phyloP scores from a whole-genome alignment of 768 basidiomycete genomes.

The Xerocomellus chrysenteron region DNA sequence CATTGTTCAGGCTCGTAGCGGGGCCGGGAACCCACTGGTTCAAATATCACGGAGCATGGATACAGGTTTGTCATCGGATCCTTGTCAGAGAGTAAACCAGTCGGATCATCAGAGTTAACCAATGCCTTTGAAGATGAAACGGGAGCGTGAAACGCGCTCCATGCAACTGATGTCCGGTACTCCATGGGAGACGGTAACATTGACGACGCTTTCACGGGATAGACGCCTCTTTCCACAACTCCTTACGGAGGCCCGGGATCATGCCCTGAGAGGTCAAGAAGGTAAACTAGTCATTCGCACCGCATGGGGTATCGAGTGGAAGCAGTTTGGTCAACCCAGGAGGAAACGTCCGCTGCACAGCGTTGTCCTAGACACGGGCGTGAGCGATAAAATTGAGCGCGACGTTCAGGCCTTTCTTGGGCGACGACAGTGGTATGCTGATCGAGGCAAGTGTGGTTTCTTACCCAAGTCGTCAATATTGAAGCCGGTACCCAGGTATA shows the following conservation, averaged over 20 bases:
- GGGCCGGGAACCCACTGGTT: conserved; percentile 95
- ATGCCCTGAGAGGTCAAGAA: conserved; percentile 83
- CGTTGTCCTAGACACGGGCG: conserved; percentile 80
- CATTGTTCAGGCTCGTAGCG: conserved; percentile 90
- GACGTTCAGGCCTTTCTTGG: conserved; percentile 83
- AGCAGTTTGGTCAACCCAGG: conserved; percentile 90
- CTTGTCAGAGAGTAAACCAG: not conserved
- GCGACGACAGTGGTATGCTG: conserved; percentile 91
- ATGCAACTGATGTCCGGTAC: conserved; percentile 89
- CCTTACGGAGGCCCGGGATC: conserved; percentile 84
- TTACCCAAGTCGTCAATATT: not conserved
- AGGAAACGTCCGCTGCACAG: conserved; percentile 83
- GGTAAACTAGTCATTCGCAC: conserved; percentile 96
- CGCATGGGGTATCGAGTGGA: conserved; percentile 96
- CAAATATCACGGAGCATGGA: conserved; percentile 88
- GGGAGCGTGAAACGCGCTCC: conserved; percentile 90
- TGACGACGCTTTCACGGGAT: conserved; percentile 90
- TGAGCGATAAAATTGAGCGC: conserved; percentile 78
- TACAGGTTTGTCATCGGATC: conserved; percentile 61
- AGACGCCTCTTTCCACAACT: conserved; percentile 76
- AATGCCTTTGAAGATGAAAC: conserved; percentile 65
- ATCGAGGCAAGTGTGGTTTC: conserved; percentile 64
- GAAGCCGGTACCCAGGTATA: conserved; percentile 59
- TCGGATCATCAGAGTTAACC: not conserved
- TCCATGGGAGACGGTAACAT: conserved; percentile 96